phyloP scores from a whole-genome alignment of 371 early-diverging fungal genomes.

The Mucor saturninus region DNA sequence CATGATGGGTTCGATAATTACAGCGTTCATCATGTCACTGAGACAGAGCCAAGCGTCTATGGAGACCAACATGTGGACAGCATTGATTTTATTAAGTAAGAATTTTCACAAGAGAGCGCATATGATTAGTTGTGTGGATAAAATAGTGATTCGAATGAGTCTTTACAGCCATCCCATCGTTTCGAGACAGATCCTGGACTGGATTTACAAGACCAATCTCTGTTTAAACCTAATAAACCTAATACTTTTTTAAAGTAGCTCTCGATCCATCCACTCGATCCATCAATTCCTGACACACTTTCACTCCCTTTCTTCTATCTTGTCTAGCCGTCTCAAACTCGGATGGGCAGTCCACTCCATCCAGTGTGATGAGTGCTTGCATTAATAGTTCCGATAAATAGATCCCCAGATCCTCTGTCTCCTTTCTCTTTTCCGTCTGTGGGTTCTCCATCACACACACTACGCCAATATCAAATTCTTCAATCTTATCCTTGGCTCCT shows the following conservation, averaged over 20 bases:
- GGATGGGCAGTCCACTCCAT: constrained; percentile 33
- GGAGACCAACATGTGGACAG: too few relatives aligned
- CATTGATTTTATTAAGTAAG: too few relatives aligned
- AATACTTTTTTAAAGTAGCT: constrained; percentile 9
- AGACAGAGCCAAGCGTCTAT: too few relatives aligned
- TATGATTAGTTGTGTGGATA: too few relatives aligned
- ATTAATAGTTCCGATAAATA: constrained; percentile 30
- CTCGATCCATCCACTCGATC: constrained; percentile 28
- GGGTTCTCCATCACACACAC: constrained; percentile 1
- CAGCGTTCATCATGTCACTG: background rate
- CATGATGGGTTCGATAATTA: background rate
- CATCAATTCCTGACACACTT: constrained; percentile 29
- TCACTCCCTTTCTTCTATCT: constrained; percentile 30
- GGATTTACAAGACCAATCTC: too few relatives aligned
- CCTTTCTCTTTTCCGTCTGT: constrained; percentile 4
- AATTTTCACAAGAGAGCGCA: too few relatives aligned
- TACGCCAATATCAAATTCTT: constrained; percentile 20
- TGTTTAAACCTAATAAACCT: too few relatives aligned
- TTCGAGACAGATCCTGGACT: background rate
- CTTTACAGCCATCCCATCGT: too few relatives aligned
- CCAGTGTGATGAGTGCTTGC: constrained; percentile 35
- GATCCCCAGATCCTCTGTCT: constrained; percentile 26
- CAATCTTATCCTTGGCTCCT: constrained; percentile 16
- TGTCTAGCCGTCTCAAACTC: constrained; percentile 34
- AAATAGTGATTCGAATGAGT: too few relatives aligned